A percentile compares a stretch with the other conserved stretches of the same genome.
Conservation (phyloP, 2,329 filamentous ascomycete genomes). For the Ceratocystis papillata region DNA sequence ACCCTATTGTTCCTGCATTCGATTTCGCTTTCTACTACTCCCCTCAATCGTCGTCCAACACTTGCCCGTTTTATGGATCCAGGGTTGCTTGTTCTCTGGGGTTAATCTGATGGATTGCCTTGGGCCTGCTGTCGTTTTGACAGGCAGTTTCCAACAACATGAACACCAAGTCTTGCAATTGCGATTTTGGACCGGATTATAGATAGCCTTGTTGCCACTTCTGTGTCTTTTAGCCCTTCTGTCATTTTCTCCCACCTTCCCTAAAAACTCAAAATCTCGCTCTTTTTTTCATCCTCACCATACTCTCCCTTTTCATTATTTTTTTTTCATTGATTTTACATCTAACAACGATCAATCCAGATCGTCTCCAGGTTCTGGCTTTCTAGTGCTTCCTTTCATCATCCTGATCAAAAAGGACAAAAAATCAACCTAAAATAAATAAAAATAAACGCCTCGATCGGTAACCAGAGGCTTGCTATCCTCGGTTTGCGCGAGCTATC, state of each 20-base stretch:
- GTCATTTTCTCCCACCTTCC: neutral
- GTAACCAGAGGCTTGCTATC: neutral
- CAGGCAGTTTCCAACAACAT: neutral
- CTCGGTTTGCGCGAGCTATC: neutral
- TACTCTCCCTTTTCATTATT: neutral
- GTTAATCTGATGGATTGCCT: neutral
- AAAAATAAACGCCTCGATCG: neutral
- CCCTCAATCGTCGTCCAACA: neutral
- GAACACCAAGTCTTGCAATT: neutral
- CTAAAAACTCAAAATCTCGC: neutral
- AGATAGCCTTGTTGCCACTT: neutral
- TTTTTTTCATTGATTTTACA: neutral
- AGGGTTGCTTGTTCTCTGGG: neutral
- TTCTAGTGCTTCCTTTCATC: neutral
- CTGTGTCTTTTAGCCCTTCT: neutral
- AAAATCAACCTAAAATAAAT: neutral
- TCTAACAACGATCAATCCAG: neutral
- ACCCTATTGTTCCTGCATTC: slow-evolving; percentile 14
- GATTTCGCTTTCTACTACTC: neutral
- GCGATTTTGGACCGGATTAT: neutral
- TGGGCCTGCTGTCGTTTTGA: neutral
- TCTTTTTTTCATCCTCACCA: neutral
- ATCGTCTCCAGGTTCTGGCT: slow-evolving; percentile 1
- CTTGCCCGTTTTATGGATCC: neutral
- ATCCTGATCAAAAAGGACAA: neutral